phyloP scores from a whole-genome alignment of 192 early-diverging fungal species.

The Lunasporangiospora selenospora region DNA sequence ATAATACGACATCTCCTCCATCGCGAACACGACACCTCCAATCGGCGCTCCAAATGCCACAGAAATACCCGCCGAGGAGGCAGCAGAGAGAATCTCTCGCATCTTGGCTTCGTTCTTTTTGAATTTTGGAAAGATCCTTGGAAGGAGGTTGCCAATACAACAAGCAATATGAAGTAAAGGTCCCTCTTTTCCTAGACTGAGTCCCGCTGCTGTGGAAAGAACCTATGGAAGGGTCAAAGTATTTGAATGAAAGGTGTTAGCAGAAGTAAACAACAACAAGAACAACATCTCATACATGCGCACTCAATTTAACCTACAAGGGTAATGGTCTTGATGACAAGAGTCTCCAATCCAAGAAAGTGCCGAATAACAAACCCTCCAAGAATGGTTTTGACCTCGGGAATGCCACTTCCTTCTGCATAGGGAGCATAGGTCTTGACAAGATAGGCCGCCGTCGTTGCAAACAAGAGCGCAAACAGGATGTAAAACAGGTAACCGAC shows the following conservation, averaged over 20 bases:
- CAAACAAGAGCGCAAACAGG: conserved; percentile 53
- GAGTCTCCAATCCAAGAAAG: conserved; percentile 89
- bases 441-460: conserved; percentile 49
- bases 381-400: conserved; percentile 95
- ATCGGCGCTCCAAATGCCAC: conserved; percentile 98
- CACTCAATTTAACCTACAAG: conserved; percentile 58
- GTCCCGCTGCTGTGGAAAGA: conserved; percentile 82
- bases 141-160: conserved; percentile 87
- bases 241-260: not conserved
- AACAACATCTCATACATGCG: not conserved
- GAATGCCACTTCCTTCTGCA: conserved; percentile 93
- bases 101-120: conserved; percentile 91
- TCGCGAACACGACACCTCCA: conserved; percentile 92
- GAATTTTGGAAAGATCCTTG: conserved; percentile 90
- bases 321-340: conserved; percentile 90
- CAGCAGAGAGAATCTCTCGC: conserved; percentile 92
- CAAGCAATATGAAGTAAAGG: conserved; percentile 94
- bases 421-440: conserved; percentile 75
- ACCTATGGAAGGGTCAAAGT: conserved; percentile 43
- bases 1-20: conserved; percentile 93
- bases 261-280: conserved; percentile 2
- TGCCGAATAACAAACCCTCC: conserved; percentile 94
- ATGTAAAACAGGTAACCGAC: conserved; percentile 54
- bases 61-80: conserved; percentile 91
- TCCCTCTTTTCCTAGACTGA: conserved; percentile 92